Evolutionary conservation across 2,329 filamentous ascomycete genomes (phyloP).

Genomic region (Bimuria novae-zelandiae): DNA sequence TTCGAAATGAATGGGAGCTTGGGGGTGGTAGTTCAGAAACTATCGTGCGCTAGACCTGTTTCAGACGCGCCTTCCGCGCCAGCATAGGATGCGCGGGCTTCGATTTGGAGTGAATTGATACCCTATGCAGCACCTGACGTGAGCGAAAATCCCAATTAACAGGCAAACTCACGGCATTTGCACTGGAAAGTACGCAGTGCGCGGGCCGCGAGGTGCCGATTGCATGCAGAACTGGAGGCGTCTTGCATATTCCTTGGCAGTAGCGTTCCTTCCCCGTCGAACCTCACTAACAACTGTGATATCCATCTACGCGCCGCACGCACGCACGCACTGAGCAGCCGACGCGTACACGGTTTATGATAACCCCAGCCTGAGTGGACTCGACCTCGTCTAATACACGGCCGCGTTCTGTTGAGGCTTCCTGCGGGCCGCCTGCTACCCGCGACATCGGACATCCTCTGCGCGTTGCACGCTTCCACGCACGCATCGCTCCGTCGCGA

Average conservation of each 20-base stretch:
- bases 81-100: not conserved
- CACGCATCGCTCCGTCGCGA: slow-evolving; percentile 41
- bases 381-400: slow-evolving; percentile 22
- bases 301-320: slow-evolving; percentile 5
- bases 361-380: not conserved
- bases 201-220: not conserved
- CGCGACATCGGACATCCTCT: slow-evolving; percentile 27
- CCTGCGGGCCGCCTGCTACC: slow-evolving; percentile 10
- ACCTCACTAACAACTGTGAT: slow-evolving; percentile 25
- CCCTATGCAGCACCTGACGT: not conserved
- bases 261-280: slow-evolving; percentile 31
- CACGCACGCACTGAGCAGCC: not conserved
- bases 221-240: slow-evolving; percentile 10
- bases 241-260: slow-evolving; percentile 26
- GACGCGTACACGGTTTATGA: not conserved
- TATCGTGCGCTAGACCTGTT: not conserved
- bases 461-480: slow-evolving; percentile 39
- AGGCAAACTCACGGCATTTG: not conserved
- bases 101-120: not conserved
- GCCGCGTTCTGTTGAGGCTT: slow-evolving; percentile 16
- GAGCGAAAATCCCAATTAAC: not conserved
- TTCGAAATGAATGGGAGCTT: too few relatives aligned
- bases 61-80: not conserved
- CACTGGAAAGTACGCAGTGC: not conserved
- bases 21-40: too few relatives aligned